Conservation (phyloP, 306 rosid genomes). For the Purshia tridentata region DNA sequence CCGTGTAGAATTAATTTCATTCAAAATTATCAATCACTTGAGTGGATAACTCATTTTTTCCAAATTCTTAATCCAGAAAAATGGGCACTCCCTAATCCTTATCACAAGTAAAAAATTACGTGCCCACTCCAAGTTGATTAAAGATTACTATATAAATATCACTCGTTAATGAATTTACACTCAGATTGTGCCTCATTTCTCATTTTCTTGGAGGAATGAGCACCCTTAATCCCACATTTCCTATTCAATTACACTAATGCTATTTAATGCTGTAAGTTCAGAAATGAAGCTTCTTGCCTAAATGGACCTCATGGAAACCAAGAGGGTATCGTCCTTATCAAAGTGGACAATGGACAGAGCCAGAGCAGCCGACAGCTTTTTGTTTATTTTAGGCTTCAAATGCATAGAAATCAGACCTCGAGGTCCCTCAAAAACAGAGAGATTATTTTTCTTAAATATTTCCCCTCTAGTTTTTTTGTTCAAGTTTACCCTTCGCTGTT, state of each 20-base stretch:
- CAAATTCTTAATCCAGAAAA: no score
- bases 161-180: no score
- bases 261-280: conserved; percentile 10
- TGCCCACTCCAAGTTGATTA: no score
- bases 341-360: conserved; percentile 31
- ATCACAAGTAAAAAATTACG: no score
- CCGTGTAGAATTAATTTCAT: no score
- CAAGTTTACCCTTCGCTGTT: conserved; percentile 19
- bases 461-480: neutral
- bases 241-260: neutral
- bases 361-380: conserved; percentile 14
- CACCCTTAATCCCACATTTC: neutral
- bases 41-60: no score
- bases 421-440: conserved; percentile 42
- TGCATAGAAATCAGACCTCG: conserved; percentile 34
- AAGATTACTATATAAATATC: no score
- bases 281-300: conserved; percentile 37
- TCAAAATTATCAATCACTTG: no score
- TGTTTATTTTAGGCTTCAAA: conserved; percentile 32
- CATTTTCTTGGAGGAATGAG: no score
- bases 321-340: conserved; percentile 36
- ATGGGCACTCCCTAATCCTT: no score
- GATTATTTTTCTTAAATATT: neutral
- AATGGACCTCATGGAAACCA: conserved; percentile 24
- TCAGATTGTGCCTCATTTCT: no score